Evolutionary conservation across 495 filamentous ascomycete genomes (phyloP).

Genomic region (Geopyxis carbonaria): DNA sequence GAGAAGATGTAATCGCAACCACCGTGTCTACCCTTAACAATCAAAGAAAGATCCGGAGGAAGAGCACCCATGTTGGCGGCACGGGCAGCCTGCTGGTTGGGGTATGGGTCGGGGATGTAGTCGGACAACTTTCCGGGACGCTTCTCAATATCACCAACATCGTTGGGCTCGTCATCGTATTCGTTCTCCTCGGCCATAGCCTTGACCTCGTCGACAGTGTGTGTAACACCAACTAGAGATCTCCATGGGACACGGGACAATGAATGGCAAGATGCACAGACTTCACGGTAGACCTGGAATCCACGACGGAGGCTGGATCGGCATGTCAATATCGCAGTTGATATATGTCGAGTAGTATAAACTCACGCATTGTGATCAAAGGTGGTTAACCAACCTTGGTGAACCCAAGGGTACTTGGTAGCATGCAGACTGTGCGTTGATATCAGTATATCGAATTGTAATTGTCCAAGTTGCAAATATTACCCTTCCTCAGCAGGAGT

Average conservation of each 20-base stretch:
- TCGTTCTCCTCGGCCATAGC: conserved; percentile 92
- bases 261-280: conserved; percentile 95
- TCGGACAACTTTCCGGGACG: conserved; percentile 95
- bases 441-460: conserved; percentile 5
- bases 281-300: conserved; percentile 99
- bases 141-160: conserved; percentile 94
- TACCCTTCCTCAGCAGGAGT: conserved; percentile 95
- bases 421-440: conserved; percentile 56
- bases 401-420: conserved; percentile 88
- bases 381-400: conserved; percentile 73
- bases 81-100: conserved; percentile 95
- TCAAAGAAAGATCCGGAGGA: conserved; percentile 92
- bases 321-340: conserved; percentile 11
- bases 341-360: not conserved
- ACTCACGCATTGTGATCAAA: conserved; percentile 93
- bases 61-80: conserved; percentile 97
- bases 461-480: conserved; percentile 30
- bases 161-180: conserved; percentile 96
- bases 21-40: conserved; percentile 93
- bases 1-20: conserved; percentile 97
- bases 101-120: conserved; percentile 87
- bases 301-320: conserved; percentile 74
- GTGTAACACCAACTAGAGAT: conserved; percentile 68
- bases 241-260: conserved; percentile 88
- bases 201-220: conserved; percentile 97